Evolutionary conservation across 306 rosid species (phyloP).

Genomic region (Quercus variabilis): DNA sequence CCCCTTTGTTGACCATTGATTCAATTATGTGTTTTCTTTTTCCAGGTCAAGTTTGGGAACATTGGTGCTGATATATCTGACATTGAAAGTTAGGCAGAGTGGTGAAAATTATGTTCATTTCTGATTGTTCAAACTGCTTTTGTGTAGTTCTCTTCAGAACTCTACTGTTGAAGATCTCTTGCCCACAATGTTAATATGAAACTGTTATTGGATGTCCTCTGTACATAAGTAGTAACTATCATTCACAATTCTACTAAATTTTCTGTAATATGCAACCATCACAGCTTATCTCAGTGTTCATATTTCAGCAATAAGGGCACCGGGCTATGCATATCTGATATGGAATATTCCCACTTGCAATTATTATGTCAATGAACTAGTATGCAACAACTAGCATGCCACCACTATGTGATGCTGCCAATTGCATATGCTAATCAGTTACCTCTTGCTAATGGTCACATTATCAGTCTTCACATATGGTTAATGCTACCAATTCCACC

Average conservation of each 20-base stretch:
- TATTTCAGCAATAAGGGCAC: background rate
- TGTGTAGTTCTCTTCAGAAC: conserved; percentile 15
- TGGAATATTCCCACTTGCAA: background rate
- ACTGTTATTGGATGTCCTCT: background rate
- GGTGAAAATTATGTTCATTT: conserved; percentile 49
- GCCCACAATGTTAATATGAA: conserved; percentile 11
- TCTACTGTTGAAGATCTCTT: background rate
- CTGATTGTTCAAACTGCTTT: conserved; percentile 24
- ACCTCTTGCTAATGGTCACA: background rate
- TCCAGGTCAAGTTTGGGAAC: conserved; percentile 94
- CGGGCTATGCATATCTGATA: background rate
- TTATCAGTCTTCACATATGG: background rate
- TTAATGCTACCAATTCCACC: background rate
- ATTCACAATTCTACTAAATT: background rate
- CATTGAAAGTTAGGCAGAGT: conserved; percentile 66
- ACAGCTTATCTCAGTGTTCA: background rate
- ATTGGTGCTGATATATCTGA: conserved; percentile 76
- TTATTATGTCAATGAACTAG: background rate
- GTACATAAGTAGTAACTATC: background rate
- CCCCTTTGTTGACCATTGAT: conserved; percentile 7
- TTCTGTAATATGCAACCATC: background rate
- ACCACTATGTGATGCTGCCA: background rate
- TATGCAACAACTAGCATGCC: too few relatives aligned
- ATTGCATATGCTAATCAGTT: background rate
- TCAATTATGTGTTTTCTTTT: conserved; percentile 6